These are phyloP conservation scores for Vinca major DNA, from an alignment of 305 asterid species.

Conservation along the genomic window DNA sequence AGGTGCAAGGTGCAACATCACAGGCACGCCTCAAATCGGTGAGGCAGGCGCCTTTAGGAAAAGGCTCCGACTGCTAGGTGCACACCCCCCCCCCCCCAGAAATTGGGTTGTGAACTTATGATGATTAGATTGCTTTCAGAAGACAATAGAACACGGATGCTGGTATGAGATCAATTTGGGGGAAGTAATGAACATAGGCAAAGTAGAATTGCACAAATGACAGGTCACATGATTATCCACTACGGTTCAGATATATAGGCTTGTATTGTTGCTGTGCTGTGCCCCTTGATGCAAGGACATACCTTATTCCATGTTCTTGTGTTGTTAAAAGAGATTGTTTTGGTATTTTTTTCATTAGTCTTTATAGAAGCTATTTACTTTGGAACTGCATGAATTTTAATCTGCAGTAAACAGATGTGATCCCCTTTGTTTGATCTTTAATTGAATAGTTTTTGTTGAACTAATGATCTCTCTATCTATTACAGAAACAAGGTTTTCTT, in stretches of 20 bases:
- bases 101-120: background rate
- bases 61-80: background rate
- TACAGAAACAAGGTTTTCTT: constrained; percentile 60
- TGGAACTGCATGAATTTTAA: too few relatives aligned
- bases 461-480: background rate
- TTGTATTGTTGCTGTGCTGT: background rate
- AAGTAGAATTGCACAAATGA: background rate
- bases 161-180: background rate
- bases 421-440: background rate
- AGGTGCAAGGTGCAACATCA: too few relatives aligned
- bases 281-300: too few relatives aligned
- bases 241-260: background rate
- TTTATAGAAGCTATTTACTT: too few relatives aligned
- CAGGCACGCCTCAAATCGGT: too few relatives aligned
- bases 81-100: background rate
- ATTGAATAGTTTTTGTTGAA: background rate
- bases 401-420: too few relatives aligned
- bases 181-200: background rate
- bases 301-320: background rate
- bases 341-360: too few relatives aligned
- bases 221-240: background rate
- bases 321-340: too few relatives aligned
- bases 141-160: background rate
- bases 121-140: background rate
- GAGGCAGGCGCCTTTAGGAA: too few relatives aligned